These are phyloP conservation scores for Rhynchosporium graminicola DNA, from an alignment of 2,329 filamentous ascomycete species.

Conservation along the genomic window DNA sequence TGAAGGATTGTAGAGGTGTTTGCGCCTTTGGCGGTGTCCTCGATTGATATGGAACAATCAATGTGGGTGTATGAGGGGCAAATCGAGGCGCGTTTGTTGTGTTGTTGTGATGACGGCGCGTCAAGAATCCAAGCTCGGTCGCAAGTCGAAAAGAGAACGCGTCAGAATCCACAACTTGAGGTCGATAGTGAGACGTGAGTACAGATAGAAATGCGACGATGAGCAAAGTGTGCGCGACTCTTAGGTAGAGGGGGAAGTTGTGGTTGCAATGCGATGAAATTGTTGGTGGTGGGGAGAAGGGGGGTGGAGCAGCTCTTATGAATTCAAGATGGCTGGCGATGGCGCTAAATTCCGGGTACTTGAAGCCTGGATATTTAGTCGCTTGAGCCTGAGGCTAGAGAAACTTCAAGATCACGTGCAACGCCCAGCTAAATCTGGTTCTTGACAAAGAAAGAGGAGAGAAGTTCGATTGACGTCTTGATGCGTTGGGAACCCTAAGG, in stretches of 20 bases:
- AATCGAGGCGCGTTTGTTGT: conserved; percentile 32
- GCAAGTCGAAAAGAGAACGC: conserved; percentile 26
- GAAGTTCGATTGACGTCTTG: neutral
- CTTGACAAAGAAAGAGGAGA: neutral
- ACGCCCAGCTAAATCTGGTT: neutral
- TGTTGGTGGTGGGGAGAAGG: conserved; percentile 26
- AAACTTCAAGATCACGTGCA: neutral
- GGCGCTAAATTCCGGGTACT: neutral
- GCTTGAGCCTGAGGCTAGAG: neutral
- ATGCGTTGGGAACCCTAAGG: too few species aligned
- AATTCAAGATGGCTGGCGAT: conserved; percentile 21
- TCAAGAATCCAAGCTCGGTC: conserved; percentile 23
- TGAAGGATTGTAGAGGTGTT: conserved; percentile 28
- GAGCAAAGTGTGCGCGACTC: conserved; percentile 18
- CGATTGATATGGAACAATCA: conserved; percentile 23
- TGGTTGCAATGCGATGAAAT: conserved; percentile 20
- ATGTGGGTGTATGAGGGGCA: neutral
- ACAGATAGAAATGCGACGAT: conserved; percentile 21
- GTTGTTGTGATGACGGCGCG: conserved; percentile 30
- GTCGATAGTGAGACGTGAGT: neutral
- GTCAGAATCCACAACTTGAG: conserved; percentile 16
- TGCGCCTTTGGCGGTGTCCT: conserved; percentile 30
- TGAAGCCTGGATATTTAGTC: conserved; percentile 3
- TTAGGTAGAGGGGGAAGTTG: conserved; percentile 20
- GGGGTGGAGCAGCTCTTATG: conserved; percentile 12